Evolutionary conservation across 2,329 filamentous ascomycete species (phyloP), one percentile per base, ranked within the genome.

Genomic region (Scedosporium aurantiacum): DNA sequence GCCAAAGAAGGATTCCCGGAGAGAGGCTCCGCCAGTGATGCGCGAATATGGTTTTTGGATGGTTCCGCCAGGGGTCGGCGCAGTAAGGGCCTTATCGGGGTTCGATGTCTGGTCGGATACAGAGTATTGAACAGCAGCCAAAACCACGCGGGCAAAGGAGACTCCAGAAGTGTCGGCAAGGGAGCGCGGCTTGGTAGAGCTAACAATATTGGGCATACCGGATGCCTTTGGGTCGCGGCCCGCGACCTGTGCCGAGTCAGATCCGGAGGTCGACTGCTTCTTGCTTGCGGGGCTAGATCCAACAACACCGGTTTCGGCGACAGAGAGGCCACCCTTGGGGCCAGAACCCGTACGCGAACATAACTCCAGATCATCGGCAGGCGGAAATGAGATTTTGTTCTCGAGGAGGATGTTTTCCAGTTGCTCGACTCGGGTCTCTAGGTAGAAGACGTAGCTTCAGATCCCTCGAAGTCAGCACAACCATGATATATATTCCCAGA

Each of bases 1-100:
- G n/a, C 93, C 93, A 70, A 97, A 97, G 78, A 97, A 97, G 0
- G 91, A 96, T 73, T 97, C 93, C 63, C 92, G 84, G 88, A 96
- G 94, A 43, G 86, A 87, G 45, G 82, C 67, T 68, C 54, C 64
- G 64, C 0, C 64, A 5, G 59, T 25, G 8, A 57, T 18, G 16
- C 59, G 59, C 10, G 47, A n/a, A 10, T 62, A 25, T 68, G 66
- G 25, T 67, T 32, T 32, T 10, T 32, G 28, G 28, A 32, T 32
- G 28, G 28, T 32, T 32, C 68, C 32, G 21, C n/a, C 21, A 21
- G 47, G 12, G 47, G n/a, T n/a, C n/a, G n/a, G n/a, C 16, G 32
- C 47, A 73, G 67, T 63, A 21, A 61, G 10, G 18, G 54, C 40
- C 28, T 43, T 50, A 16, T 61, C 63, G 32, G 57, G 65, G 60